Conservation (phyloP, 2,329 filamentous ascomycete genomes). For the Colletotrichum acutatum region DNA sequence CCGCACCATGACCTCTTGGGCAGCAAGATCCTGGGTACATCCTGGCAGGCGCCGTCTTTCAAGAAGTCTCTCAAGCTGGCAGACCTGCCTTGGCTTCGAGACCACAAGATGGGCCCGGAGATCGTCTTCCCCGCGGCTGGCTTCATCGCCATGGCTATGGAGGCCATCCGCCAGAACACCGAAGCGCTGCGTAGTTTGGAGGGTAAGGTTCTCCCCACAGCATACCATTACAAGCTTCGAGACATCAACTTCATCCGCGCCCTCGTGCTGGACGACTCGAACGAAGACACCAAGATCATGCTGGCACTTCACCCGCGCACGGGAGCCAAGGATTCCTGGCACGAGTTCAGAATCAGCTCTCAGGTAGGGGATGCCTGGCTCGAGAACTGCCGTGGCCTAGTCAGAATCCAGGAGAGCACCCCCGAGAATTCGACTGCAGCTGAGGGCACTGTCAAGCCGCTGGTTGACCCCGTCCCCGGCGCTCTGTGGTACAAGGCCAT, state of each 20-base stretch:
- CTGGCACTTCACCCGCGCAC: not conserved
- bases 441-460: not conserved
- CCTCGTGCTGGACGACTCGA: constrained; percentile 10
- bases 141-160: constrained; percentile 24
- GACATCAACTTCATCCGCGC: not conserved
- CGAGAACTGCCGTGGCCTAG: constrained; percentile 14
- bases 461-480: not conserved
- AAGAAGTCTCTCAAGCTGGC: not conserved
- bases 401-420: not conserved
- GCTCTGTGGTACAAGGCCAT: constrained; percentile 7
- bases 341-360: constrained; percentile 15
- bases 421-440: not conserved
- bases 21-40: constrained; percentile 3
- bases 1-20: constrained; percentile 27
- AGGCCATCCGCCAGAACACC: constrained; percentile 14
- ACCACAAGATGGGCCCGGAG: constrained; percentile 54
- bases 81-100: constrained; percentile 50
- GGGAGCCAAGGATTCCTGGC: not conserved
- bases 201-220: not conserved
- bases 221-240: not conserved
- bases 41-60: constrained; percentile 14
- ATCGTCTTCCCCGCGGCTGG: constrained; percentile 46
- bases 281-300: not conserved
- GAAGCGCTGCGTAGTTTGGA: not conserved
- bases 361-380: not conserved